Conservation (phyloP, 139 green algal genomes). For the Raphidocelis subcapitata region DNA sequence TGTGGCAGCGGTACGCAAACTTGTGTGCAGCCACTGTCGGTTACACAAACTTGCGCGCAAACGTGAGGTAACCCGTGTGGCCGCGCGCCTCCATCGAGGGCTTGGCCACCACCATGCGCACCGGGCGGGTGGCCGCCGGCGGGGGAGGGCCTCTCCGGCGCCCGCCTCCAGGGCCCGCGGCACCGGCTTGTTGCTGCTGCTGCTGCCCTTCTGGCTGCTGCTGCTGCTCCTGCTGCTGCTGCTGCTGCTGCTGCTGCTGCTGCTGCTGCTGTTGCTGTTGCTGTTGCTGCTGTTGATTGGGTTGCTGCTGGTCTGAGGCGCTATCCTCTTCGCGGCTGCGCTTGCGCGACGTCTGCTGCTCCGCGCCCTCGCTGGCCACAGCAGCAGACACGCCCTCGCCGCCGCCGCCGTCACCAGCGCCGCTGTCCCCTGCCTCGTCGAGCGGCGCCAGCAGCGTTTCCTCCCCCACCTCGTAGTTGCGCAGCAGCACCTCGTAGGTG, state of each 20-base stretch:
- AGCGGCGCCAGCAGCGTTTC: background rate
- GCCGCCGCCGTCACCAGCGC: background rate
- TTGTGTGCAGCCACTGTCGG: background rate
- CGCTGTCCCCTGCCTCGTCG: background rate
- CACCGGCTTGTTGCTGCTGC: constrained; percentile 19
- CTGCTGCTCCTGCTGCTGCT: constrained; percentile 13
- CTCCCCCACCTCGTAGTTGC: constrained; percentile 75
- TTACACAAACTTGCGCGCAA: constrained; percentile 71
- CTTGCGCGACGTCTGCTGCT: constrained; percentile 8
- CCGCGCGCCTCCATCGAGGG: constrained; percentile 64
- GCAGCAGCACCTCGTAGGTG: constrained; percentile 84
- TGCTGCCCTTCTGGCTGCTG: constrained; percentile 9
- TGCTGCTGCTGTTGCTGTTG: background rate
- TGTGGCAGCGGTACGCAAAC: too few species aligned
- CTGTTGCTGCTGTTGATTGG: background rate
- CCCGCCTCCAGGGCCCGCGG: too few species aligned
- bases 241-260: constrained; percentile 13
- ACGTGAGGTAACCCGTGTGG: constrained; percentile 91
- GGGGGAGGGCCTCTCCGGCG: too few species aligned
- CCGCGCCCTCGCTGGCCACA: too few species aligned
- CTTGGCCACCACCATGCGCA: constrained; percentile 36
- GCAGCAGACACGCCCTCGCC: background rate
- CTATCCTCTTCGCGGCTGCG: background rate
- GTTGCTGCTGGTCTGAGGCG: background rate
- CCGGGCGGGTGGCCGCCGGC: background rate